Evolutionary conservation across 140 eudicot species (phyloP).

Genomic region (Flaveria floridana): DNA sequence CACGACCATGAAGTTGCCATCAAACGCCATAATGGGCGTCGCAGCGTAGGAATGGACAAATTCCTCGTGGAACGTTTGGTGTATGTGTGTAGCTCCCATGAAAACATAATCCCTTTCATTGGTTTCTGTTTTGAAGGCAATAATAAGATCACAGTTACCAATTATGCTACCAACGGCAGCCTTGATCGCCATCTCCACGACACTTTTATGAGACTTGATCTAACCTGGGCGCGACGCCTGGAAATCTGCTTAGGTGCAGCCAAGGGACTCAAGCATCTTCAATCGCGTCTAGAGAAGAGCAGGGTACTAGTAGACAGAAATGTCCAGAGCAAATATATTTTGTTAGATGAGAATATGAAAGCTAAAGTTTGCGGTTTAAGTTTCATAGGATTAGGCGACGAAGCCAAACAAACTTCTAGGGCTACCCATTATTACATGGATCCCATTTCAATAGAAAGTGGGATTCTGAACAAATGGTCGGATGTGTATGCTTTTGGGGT

Average conservation of each 20-base stretch:
- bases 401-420: neutral
- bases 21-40: neutral
- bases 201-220: neutral
- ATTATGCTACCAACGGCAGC: neutral
- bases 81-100: neutral
- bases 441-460: neutral
- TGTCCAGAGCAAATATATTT: neutral
- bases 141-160: neutral
- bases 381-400: neutral
- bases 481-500: neutral
- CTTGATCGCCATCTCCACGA: neutral
- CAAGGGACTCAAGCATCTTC: neutral
- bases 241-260: neutral
- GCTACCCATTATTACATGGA: neutral
- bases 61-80: neutral
- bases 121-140: neutral
- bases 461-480: neutral
- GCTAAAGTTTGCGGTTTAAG: neutral
- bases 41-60: neutral
- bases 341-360: neutral
- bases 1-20: neutral
- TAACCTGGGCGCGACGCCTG: neutral
- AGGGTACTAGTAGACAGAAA: neutral
- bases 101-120: conserved; percentile 9
- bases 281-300: neutral